Base-by-base conservation (phyloP, 768 basidiomycete genomes). In the Lactarius trivialis region DNA sequence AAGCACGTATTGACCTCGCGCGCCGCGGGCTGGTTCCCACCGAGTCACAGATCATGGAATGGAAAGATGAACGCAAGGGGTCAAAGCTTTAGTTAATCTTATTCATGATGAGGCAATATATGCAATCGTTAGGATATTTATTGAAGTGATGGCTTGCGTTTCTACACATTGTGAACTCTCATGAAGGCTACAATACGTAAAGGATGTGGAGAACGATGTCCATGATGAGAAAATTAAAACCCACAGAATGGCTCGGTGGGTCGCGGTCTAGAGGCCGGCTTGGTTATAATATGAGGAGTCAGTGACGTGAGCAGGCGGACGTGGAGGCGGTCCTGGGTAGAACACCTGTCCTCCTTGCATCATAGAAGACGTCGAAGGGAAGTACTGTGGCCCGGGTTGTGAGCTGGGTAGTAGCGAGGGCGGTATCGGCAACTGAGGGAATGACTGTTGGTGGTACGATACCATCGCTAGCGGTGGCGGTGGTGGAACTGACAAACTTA, bases 11-110 rank as follows among this genome's bases (percentile, higher is more conserved):
- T 36, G 90, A 91, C 59, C 80, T 95, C 52, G 84, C 86, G 19
- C 79, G 83, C 41, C 82, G 82, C 63, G 92, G 92, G 28, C 76
- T 89, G 49, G 81, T 94, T 57, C 83, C 84, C 2, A 93, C 91
- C 7, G 92, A 95, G 73, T 84, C 88, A 9, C 91, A 89, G 65
- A 93, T 94, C 34, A 78, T 83, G 34, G 85, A 83, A 71, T 95
- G 92, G 92, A 86, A 81, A 70, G 81, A 76, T 60, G 76, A 78
- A 43, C 53, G 52, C 26, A 43, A 58, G 7, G 51, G 37, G 8
- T 58, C 24, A 52, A 15, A 52, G 54, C 26, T 51, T 48, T 33
- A 58, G 19, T 21, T 28, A 36, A 66, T 54, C 43, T 28, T 56
- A 52, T 26, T 39, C 56, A 36, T n/a, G n/a, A 30, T 43, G 30